These are phyloP conservation scores for Takakia lepidozioides DNA, from an alignment of 225 moss, liverwort and hornwort genomes.

Conservation along the genomic window DNA sequence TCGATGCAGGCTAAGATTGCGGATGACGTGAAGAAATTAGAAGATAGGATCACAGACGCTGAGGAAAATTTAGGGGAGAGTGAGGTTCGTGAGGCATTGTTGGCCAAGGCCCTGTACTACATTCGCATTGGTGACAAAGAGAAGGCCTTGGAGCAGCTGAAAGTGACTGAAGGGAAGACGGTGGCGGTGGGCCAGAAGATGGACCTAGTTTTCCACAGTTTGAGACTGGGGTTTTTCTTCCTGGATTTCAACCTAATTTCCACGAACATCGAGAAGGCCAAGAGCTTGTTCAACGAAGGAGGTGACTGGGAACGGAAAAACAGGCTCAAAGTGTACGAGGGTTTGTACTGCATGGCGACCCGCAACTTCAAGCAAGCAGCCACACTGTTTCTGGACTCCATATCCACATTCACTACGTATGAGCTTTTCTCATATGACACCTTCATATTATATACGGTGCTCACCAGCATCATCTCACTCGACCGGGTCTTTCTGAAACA, in stretches of 20 bases:
- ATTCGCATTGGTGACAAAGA: slow-evolving; percentile 91
- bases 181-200: slow-evolving; percentile 99
- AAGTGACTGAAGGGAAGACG: slow-evolving; percentile 85
- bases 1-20: slow-evolving; percentile 32
- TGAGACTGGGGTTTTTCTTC: slow-evolving; percentile 79
- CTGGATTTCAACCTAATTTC: slow-evolving; percentile 92
- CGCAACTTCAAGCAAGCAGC: slow-evolving; percentile 97
- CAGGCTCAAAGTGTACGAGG: slow-evolving; percentile 93
- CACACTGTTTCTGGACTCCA: slow-evolving; percentile 82
- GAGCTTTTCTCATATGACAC: slow-evolving; percentile 96
- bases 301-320: slow-evolving; percentile 99
- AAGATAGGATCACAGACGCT: slow-evolving; percentile 66
- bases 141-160: slow-evolving; percentile 81
- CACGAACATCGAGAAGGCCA: slow-evolving; percentile 93
- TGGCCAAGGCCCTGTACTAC: slow-evolving; percentile 76
- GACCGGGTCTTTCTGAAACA: slow-evolving; percentile 91
- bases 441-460: slow-evolving; percentile 90
- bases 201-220: slow-evolving; percentile 94
- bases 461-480: slow-evolving; percentile 92
- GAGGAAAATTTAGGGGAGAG: slow-evolving; percentile 99
- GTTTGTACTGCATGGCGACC: slow-evolving; percentile 94
- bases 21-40: slow-evolving; percentile 59
- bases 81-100: slow-evolving; percentile 88
- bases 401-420: slow-evolving; percentile 94
- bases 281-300: slow-evolving; percentile 93